Percentiles rank a stretch among this genome's conserved stretches.
These are phyloP conservation scores for Paracorniculantispora psalliotae DNA, from an alignment of 2,329 filamentous ascomycete genomes.

Conservation along the genomic window DNA sequence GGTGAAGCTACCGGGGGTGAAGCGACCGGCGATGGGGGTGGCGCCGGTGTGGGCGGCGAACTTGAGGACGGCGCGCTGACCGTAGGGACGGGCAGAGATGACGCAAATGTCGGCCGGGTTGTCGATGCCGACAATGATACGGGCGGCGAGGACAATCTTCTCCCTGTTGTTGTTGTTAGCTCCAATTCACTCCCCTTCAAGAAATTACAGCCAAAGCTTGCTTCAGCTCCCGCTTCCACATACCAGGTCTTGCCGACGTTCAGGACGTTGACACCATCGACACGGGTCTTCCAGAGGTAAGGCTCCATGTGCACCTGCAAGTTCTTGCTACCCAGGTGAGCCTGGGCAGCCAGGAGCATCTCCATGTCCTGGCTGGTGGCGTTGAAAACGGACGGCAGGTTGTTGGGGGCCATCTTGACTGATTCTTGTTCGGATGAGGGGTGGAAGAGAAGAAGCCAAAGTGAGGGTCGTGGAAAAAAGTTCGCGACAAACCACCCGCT, in stretches of 20 bases:
- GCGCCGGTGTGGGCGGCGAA: constrained; percentile 98
- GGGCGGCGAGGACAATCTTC: constrained; percentile 98
- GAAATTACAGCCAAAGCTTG: background rate
- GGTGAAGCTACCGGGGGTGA: constrained; percentile 99
- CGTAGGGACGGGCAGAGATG: constrained; percentile 98
- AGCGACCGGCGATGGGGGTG: constrained; percentile 96
- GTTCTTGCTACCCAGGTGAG: constrained; percentile 98
- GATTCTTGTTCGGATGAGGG: constrained; percentile 31
- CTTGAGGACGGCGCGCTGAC: constrained; percentile 99
- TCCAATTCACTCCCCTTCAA: background rate
- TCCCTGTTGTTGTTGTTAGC: constrained; percentile 58
- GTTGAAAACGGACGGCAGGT: constrained; percentile 94
- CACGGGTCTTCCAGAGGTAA: constrained; percentile 99
- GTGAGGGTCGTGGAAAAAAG: constrained; percentile 33
- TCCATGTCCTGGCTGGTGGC: constrained; percentile 98
- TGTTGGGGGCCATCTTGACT: constrained; percentile 88
- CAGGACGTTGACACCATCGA: constrained; percentile 96
- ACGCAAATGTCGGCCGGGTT: constrained; percentile 99
- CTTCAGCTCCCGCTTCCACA: constrained; percentile 27
- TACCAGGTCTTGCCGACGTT: constrained; percentile 99
- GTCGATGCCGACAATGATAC: constrained; percentile 98
- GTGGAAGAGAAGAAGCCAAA: constrained; percentile 23
- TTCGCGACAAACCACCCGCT: constrained; percentile 31
- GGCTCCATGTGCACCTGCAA: constrained; percentile 99
- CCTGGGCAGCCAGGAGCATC: constrained; percentile 96